Base-by-base conservation (phyloP, 305 asterid species). In the Vinca major region DNA sequence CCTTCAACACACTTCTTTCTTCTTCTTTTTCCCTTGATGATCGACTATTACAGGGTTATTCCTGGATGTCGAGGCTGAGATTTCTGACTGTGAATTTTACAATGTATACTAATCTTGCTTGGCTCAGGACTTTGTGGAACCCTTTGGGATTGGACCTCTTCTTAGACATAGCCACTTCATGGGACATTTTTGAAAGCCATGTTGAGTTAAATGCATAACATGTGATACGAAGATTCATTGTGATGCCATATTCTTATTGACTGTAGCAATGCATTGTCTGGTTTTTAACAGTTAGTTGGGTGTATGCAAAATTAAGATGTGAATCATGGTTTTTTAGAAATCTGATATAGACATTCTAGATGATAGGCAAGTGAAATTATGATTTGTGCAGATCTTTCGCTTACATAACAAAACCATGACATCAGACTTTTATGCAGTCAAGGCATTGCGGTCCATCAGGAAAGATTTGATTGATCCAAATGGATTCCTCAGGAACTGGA, bases 371-470 rank as follows among this genome's bases (percentile, higher is more conserved):
- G 54, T 47, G 33, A 20, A 11, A 48, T 4, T 63, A 11, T 16
- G 5, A 9, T 61, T 10, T 51, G 8, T 11, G 8, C n/a, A 65
- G 41, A 67, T 13, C 19, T 50, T 60, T 45, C 19, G n/a, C 17
- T 60, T 53, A 52, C 48, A 51, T 8, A 39, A 41, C 33, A 7
- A 40, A 7, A 44, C 2, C 14, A 16, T 44, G 14, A 58, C 71
- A 55, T 72, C 65, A 41, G 36, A 65, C 44, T 73, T 69, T 66
- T 78, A 55, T 83, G 73, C 92, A 91, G 97, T 84, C 70, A 71
- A 40, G 69, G 98, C 97, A 68, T 71, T 91, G 81, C 72, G 33
- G 62, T 71, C 85, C 74, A 78, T 89, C 71, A 80, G 66, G 84
- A 74, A 39, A 65, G 80, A 74, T 71, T 81, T 92, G 85, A 69